Evolutionary conservation across 108 stramenopile genomes (phyloP).

Genomic region (Poteriospumella lacustris): DNA sequence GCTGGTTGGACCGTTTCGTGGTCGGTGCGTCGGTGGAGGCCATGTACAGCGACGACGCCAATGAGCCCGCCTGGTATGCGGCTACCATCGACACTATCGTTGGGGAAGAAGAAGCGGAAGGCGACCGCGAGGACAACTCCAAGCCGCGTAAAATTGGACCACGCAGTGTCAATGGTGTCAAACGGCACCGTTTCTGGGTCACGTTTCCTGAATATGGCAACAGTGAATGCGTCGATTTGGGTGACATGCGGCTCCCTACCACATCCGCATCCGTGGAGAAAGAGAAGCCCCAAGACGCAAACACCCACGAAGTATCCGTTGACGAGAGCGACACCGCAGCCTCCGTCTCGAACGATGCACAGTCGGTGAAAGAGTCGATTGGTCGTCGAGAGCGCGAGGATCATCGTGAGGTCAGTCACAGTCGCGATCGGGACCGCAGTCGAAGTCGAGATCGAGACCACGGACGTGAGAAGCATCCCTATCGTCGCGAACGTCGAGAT

Average conservation of each 20-base stretch:
- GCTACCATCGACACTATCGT: conserved; percentile 75
- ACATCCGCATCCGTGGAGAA: conserved; percentile 3
- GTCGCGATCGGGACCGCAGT: conserved; percentile 1
- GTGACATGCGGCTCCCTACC: conserved; percentile 59
- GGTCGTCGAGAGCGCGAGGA: conserved; percentile 24
- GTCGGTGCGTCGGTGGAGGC: conserved; percentile 70
- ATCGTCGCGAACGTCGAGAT: conserved; percentile 6
- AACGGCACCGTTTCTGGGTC: no score
- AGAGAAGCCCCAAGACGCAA: conserved; percentile 3
- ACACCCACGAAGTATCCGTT: no score
- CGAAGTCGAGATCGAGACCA: background rate
- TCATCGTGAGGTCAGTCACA: conserved; percentile 21
- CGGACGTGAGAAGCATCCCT: background rate
- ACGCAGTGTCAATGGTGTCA: no score
- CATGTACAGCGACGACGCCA: conserved; percentile 89
- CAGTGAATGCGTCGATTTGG: conserved; percentile 73
- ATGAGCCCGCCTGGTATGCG: conserved; percentile 90
- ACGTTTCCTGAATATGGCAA: conserved; percentile 93
- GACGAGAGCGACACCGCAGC: no score
- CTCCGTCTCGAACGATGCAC: no score
- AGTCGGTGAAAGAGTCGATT: no score
- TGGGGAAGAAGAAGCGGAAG: conserved; percentile 46
- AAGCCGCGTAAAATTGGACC: conserved; percentile 59
- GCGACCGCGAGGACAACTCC: conserved; percentile 42
- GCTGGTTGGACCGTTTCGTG: conserved; percentile 62